A percentile compares a stretch with the other conserved stretches of the same genome.
These are phyloP conservation scores for Dothidotthia symphoricarpi DNA, from an alignment of 2,329 filamentous ascomycete genomes.

Conservation along the genomic window DNA sequence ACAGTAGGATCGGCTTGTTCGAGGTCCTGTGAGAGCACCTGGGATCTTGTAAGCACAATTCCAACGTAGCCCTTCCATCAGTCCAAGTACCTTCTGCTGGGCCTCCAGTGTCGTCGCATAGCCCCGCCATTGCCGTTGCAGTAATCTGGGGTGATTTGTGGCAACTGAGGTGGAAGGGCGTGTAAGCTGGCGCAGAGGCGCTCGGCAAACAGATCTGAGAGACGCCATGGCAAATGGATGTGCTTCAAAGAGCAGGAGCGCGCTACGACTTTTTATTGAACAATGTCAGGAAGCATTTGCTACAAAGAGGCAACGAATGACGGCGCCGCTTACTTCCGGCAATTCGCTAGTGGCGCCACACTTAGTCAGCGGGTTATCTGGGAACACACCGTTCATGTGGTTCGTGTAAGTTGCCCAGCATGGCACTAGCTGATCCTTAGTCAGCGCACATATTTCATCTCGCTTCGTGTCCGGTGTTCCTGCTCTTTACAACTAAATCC, in stretches of 20 bases:
- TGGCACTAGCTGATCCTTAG: too few species aligned
- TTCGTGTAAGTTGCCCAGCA: too few species aligned
- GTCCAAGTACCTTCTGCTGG: slow-evolving; percentile 49
- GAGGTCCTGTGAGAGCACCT: slow-evolving; percentile 79
- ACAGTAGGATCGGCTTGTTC: slow-evolving; percentile 83
- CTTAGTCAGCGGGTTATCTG: slow-evolving; percentile 2
- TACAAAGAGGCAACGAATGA: slow-evolving; percentile 24
- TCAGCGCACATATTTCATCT: slow-evolving; percentile 19
- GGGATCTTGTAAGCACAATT: slow-evolving; percentile 12
- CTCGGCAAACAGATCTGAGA: slow-evolving; percentile 42
- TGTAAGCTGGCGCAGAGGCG: slow-evolving; percentile 39
- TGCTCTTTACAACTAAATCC: slow-evolving; percentile 73
- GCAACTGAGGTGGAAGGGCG: slow-evolving; percentile 29
- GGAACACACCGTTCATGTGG: too few species aligned
- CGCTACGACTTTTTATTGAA: slow-evolving; percentile 19
- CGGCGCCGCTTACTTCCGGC: slow-evolving; percentile 19
- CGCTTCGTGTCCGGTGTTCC: slow-evolving; percentile 16
- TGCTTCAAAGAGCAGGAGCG: slow-evolving; percentile 11
- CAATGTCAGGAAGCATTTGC: too few species aligned
- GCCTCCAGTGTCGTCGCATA: slow-evolving; percentile 46
- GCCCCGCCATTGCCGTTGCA: slow-evolving; percentile 40
- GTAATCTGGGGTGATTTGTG: slow-evolving; percentile 33
- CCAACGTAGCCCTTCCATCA: neutral
- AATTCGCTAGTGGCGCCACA: slow-evolving; percentile 5
- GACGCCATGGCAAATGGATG: slow-evolving; percentile 41